Evolutionary conservation across 352 stramenopile genomes (phyloP).

Genomic region (Phytophthora hibernalis): DNA sequence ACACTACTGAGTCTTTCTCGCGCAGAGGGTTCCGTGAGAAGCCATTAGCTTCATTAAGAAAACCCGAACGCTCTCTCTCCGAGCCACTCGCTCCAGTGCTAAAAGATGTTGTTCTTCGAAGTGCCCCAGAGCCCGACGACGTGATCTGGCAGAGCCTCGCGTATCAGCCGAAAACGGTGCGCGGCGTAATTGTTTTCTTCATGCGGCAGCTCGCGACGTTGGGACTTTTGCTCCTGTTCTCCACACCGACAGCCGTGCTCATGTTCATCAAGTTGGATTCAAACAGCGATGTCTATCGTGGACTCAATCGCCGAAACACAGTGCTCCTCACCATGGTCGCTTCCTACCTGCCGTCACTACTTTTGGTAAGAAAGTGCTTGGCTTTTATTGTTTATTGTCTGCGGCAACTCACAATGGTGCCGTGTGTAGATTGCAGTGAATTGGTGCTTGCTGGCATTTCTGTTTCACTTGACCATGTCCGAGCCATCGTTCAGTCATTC

Average conservation of each 20-base stretch:
- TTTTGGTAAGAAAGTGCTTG: slow-evolving; percentile 51
- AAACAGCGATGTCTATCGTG: slow-evolving; percentile 64
- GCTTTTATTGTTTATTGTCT: not conserved
- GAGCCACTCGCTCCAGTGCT: slow-evolving; percentile 52
- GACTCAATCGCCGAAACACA: slow-evolving; percentile 52
- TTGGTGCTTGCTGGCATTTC: slow-evolving; percentile 72
- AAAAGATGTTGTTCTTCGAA: slow-evolving; percentile 60
- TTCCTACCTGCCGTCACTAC: slow-evolving; percentile 75
- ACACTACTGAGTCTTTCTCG: slow-evolving; percentile 42
- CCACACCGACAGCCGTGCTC: slow-evolving; percentile 77
- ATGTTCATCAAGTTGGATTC: slow-evolving; percentile 86
- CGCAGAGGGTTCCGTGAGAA: slow-evolving; percentile 30
- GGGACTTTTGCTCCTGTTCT: slow-evolving; percentile 71
- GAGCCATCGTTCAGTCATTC: slow-evolving; percentile 76
- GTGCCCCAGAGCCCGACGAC: slow-evolving; percentile 78
- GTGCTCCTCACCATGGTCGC: slow-evolving; percentile 68
- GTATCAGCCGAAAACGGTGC: slow-evolving; percentile 61
- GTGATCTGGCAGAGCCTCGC: slow-evolving; percentile 81
- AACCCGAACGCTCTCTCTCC: slow-evolving; percentile 14
- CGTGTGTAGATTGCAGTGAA: slow-evolving; percentile 72
- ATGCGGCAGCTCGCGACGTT: slow-evolving; percentile 61
- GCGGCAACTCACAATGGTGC: not conserved
- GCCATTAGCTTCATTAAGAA: slow-evolving; percentile 22
- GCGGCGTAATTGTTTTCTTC: slow-evolving; percentile 45
- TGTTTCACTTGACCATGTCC: slow-evolving; percentile 75